Evolutionary conservation across 495 filamentous ascomycete genomes (phyloP).

Genomic region (Trichoderma erinaceum): DNA sequence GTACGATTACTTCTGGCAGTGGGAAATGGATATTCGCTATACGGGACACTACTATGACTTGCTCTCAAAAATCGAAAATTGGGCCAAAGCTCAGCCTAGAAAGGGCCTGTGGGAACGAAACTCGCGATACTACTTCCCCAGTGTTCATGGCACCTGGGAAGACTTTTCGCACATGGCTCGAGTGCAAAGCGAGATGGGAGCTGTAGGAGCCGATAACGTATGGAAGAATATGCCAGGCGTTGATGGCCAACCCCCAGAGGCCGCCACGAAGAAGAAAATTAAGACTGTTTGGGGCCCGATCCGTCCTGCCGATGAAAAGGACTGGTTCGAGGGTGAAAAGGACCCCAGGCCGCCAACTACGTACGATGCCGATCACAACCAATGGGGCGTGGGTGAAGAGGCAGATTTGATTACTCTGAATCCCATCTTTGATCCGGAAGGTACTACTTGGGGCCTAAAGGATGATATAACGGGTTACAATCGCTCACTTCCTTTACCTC

Average conservation of each 20-base stretch:
- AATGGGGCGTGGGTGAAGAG: conserved; percentile 87
- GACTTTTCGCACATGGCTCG: conserved; percentile 91
- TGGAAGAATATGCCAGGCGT: conserved; percentile 47
- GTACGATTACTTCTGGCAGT: conserved; percentile 96
- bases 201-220: conserved; percentile 63
- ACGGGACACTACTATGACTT: conserved; percentile 95
- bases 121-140: conserved; percentile 82
- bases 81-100: conserved; percentile 77
- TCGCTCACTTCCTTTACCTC: conserved; percentile 53
- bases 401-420: conserved; percentile 92
- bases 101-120: conserved; percentile 94
- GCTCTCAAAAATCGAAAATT: conserved; percentile 64
- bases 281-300: conserved; percentile 82
- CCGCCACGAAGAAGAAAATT: conserved; percentile 50
- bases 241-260: conserved; percentile 25
- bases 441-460: conserved; percentile 79
- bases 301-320: conserved; percentile 53
- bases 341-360: conserved; percentile 65
- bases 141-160: conserved; percentile 83
- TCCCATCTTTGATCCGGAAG: conserved; percentile 85
- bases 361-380: conserved; percentile 72
- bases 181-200: conserved; percentile 80
- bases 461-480: conserved; percentile 91
- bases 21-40: conserved; percentile 96
- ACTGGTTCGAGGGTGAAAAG: conserved; percentile 62